Evolutionary conservation across 1,139 yeast species (phyloP), one percentile per base, ranked within the genome.

Genomic region (Candida labiduridarum): DNA sequence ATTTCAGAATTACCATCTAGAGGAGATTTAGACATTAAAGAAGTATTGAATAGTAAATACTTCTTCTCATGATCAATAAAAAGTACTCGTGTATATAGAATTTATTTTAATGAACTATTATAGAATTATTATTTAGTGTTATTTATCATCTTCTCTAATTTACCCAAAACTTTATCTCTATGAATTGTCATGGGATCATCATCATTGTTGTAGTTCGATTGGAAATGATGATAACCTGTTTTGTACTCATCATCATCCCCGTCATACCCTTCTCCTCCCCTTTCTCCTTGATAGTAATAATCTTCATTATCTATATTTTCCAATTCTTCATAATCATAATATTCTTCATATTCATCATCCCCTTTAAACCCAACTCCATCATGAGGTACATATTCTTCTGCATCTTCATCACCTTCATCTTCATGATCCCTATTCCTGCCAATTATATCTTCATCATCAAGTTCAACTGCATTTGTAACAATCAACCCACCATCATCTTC

Each of bases 141-240:
- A 41, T 64, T 57, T 31, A 74, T 67, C 86, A 83, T 79, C 39
- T 66, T 66, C 56, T 85, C 80, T 31, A 85, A 63, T 52, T 70
- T 72, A 1, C 82, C 82, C 63, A 85, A 85, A 3, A 85, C 84
- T 50, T 66, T 72, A 56, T 85, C 91, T 49, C 91, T 66, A 59
- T 85, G 85, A 1, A 76, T 72, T 0, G 89, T 89, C 57, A 84
- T 47, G 7, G 83, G 84, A 57, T 84, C 86, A 31, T 82, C 82
- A 38, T 69, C 72, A 49, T 85, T 90, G 6, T 25, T 7, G n/a
- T n/a, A n/a, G n/a, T n/a, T n/a, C n/a, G n/a, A 25, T 25, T 25
- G 6, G 68, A 64, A 1, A 74, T 71, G 59, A 58, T 83, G 83
- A 9, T 62, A 62, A 52, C 83, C 76, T 46, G 87, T 66, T 51